Evolutionary conservation across 495 filamentous ascomycete species (phyloP), one percentile per base, ranked within the genome.

Genomic region (Filosporella fistucella): DNA sequence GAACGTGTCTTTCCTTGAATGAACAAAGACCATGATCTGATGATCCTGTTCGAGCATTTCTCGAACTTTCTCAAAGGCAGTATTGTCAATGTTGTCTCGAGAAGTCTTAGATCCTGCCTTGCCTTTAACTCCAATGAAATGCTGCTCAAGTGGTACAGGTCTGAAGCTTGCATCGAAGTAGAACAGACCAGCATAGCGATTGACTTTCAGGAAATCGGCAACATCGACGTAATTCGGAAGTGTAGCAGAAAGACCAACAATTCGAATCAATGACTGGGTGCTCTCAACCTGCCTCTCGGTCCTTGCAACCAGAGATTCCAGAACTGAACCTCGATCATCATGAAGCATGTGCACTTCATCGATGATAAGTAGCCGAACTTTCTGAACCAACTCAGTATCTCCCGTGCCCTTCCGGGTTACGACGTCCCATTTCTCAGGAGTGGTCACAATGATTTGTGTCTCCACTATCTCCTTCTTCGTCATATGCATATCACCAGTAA

Each of bases 331-430:
- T 58, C 93, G 82, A 61, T 96, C 93, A 61, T 99, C 93, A 59
- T 99, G 93, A 54, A 99, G 82, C 93, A 99, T 99, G 57, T 99
- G 93, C 2, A 99, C 93, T 67, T 99, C 93, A 64, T 99, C 93
- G 59, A 99, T 96, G 54, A 99, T 97, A 41, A 99, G 76, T 23
- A 99, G 69, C 14, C 93, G 80, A 10, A 99, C 93, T 58, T 99
- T 98, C 57, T 97, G 93, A 3, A 97, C 93, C 10, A 99, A 76
- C 60, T 96, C 94, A 5, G 94, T 97, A 60, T 99, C 93, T 2
- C 93, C 93, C 1, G 89, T 96, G 38, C 93, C 91, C 65, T 97
- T 99, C 34, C 93, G 76, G 9, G 93, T 99, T 25, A 97, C 86
- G 11, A 97, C 91, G 67, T 99, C 93, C 93, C 93, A 99, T 71